Evolutionary conservation across 306 rosid genomes (phyloP).

Genomic region (Castanea mollissima): DNA sequence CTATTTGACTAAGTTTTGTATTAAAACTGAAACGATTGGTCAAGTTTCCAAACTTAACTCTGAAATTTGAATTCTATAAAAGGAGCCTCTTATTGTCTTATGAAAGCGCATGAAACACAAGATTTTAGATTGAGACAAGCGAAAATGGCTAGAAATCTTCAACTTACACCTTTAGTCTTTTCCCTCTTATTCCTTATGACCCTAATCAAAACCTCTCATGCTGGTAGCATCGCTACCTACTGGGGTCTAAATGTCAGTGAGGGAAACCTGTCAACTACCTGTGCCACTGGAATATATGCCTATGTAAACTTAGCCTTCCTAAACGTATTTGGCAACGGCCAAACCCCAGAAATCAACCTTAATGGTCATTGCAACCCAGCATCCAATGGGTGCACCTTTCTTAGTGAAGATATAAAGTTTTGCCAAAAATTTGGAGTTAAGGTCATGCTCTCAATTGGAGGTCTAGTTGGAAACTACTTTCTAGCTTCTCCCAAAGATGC

Average conservation of each 20-base stretch:
- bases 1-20: too few relatives aligned
- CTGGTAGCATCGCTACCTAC: conserved; percentile 48
- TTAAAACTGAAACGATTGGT: too few relatives aligned
- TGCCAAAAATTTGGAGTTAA: conserved; percentile 50
- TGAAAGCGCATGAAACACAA: background rate
- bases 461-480: conserved; percentile 33
- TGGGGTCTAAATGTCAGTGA: conserved; percentile 59
- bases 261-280: conserved; percentile 48
- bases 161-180: conserved; percentile 17
- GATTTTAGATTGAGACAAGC: background rate
- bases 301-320: conserved; percentile 59
- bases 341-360: conserved; percentile 39
- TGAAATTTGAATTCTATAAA: background rate
- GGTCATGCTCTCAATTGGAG: conserved; percentile 66
- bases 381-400: conserved; percentile 22
- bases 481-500: conserved; percentile 53
- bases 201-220: conserved; percentile 12
- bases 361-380: conserved; percentile 45
- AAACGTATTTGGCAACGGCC: conserved; percentile 43
- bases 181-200: conserved; percentile 26
- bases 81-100: background rate
- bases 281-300: conserved; percentile 54
- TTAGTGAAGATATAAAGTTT: conserved; percentile 30
- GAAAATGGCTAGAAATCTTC: conserved; percentile 41
- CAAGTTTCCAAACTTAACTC: too few relatives aligned